Evolutionary conservation across 2,329 filamentous ascomycete species (phyloP).

Genomic region (Domatiomyces globalis): DNA sequence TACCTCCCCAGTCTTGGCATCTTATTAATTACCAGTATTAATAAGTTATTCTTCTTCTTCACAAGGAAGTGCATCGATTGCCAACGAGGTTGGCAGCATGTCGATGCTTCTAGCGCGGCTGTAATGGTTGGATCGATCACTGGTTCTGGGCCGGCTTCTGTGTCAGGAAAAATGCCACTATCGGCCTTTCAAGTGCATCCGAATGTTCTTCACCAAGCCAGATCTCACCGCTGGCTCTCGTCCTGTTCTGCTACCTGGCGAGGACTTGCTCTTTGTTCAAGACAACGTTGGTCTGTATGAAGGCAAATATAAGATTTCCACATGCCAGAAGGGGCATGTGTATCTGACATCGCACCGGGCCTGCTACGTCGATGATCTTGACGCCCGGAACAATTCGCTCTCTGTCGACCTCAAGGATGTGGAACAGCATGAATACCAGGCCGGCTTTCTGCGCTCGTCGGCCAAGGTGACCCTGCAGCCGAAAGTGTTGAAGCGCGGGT

Average conservation of each 20-base stretch:
- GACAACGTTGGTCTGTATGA: slow-evolving; percentile 96
- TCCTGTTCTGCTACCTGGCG: slow-evolving; percentile 81
- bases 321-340: slow-evolving; percentile 89
- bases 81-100: not conserved
- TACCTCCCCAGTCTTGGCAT: not conserved
- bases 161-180: not conserved
- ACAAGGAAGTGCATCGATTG: not conserved
- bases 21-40: no score
- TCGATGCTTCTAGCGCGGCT: not conserved
- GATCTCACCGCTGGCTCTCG: slow-evolving; percentile 93
- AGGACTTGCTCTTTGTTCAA: slow-evolving; percentile 90
- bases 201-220: slow-evolving; percentile 88
- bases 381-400: slow-evolving; percentile 71
- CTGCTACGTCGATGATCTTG: slow-evolving; percentile 82
- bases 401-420: slow-evolving; percentile 81
- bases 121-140: not conserved
- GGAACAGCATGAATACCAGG: slow-evolving; percentile 75
- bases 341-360: slow-evolving; percentile 91
- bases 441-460: slow-evolving; percentile 88
- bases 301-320: slow-evolving; percentile 93
- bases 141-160: not conserved
- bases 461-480: slow-evolving; percentile 81
- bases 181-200: not conserved
- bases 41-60: not conserved
- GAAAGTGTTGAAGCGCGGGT: slow-evolving; percentile 57